These are phyloP conservation scores for Casuarina glauca DNA, from an alignment of 306 rosid genomes.

Conservation along the genomic window DNA sequence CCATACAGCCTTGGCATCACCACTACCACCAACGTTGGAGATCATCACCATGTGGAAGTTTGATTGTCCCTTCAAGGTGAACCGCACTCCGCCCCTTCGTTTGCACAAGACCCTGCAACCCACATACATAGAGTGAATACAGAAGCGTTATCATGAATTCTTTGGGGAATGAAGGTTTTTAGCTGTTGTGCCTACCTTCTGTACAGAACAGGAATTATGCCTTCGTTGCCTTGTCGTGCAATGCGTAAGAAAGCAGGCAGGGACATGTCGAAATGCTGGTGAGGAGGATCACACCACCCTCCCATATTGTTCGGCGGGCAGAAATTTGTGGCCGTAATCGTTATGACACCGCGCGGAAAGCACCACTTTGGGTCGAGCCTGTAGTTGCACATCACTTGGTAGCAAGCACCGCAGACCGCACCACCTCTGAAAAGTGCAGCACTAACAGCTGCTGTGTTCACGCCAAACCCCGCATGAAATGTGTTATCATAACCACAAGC, in stretches of 20 bases:
- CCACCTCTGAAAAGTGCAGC: constrained; percentile 61
- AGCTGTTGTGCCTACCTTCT: constrained; percentile 43
- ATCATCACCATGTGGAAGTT: constrained; percentile 86
- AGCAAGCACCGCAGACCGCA: constrained; percentile 83
- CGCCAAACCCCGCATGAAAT: constrained; percentile 75
- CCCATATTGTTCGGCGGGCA: constrained; percentile 85
- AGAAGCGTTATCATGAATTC: no score
- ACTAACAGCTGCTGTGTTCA: constrained; percentile 79
- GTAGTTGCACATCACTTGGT: constrained; percentile 65
- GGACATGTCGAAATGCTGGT: constrained; percentile 85
- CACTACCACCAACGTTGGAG: constrained; percentile 78
- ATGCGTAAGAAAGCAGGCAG: constrained; percentile 65
- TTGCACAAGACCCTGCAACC: constrained; percentile 60
- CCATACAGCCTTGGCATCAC: constrained; percentile 67
- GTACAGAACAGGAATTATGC: constrained; percentile 74
- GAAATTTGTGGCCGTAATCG: constrained; percentile 69
- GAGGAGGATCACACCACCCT: constrained; percentile 89
- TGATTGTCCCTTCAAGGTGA: constrained; percentile 71
- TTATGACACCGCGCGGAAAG: constrained; percentile 42
- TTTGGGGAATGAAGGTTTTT: no score
- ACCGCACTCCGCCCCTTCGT: constrained; percentile 80
- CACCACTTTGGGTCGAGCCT: constrained; percentile 72
- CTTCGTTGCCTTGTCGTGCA: constrained; percentile 81
- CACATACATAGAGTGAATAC: neutral
- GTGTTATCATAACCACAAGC: constrained; percentile 84